Conservation (phyloP, 768 basidiomycete genomes). For the Suillus luteus region DNA sequence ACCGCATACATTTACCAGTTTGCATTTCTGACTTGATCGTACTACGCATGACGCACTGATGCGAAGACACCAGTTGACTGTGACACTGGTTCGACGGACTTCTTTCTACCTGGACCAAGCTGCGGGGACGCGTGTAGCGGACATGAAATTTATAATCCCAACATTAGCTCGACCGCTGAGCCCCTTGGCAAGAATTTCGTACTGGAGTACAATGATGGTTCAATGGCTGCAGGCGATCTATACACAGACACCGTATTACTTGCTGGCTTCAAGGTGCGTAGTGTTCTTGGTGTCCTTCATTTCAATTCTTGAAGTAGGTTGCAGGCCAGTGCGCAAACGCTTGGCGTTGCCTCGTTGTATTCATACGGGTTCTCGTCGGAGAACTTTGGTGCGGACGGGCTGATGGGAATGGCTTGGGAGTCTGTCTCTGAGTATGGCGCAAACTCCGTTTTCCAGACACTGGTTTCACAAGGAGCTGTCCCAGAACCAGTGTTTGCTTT, state of each 20-base stretch:
- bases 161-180: conserved; percentile 31
- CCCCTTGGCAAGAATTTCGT: conserved; percentile 30
- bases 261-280: conserved; percentile 30
- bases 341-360: conserved; percentile 27
- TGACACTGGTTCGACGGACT: conserved; percentile 39
- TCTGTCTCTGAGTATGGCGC: conserved; percentile 37
- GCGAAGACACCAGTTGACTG: conserved; percentile 27
- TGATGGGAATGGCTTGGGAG: conserved; percentile 47
- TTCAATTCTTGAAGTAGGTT: conserved; percentile 19
- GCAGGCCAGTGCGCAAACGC: conserved; percentile 25
- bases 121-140: conserved; percentile 34
- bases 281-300: conserved; percentile 10
- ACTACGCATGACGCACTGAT: not conserved
- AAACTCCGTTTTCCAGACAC: conserved; percentile 44
- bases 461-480: conserved; percentile 39
- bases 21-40: conserved; percentile 8
- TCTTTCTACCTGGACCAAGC: conserved; percentile 32
- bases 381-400: conserved; percentile 29
- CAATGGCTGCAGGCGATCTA: conserved; percentile 38
- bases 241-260: conserved; percentile 44
- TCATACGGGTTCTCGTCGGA: conserved; percentile 16
- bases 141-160: conserved; percentile 40
- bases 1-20: conserved; percentile 21
- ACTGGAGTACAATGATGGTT: conserved; percentile 47
- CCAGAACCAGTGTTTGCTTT: conserved; percentile 39